Evolutionary conservation across 345 rosid genomes (phyloP), one percentile per base, ranked within the genome.

Genomic region (Syzygium oleosum): DNA sequence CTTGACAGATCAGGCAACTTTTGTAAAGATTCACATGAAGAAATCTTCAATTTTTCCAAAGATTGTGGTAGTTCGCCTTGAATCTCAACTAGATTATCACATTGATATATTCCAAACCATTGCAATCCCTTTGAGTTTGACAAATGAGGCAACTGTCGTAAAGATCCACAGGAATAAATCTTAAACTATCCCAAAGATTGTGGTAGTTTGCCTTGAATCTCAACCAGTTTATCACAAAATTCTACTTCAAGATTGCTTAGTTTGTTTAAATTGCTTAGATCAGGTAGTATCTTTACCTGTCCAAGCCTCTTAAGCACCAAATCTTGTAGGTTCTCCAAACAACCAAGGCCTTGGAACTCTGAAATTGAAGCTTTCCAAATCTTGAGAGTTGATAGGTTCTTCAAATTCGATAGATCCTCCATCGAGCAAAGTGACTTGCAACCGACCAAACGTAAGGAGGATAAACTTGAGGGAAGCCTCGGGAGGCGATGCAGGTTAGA

Each of bases 291-390:
- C 16, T 2, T 14, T n/a, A 58, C 1, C 29, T 58, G 29, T 5
- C 2, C 6, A 5, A 58, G 0, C 3, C 2, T 0, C 0, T 0
- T 0, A 58, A 58, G 63, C 0, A 10, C 0, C 63, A 58, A 58
- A 2, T 58, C 1, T 11, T 3, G 63, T 58, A 58, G 63, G 3
- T 58, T 25, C 29, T 58, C 63, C 63, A 58, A 58, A 58, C 63
- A 25, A 58, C 29, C 63, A 58, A 58, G 29, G 63, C 63, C 63
- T 58, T 23, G 6, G 25, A 58, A 23, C 63, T 58, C 3, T 58
- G 29, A 13, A 58, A 23, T 5, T 58, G 7, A 3, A 58, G 29
- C 11, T 0, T 0, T 0, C n/a, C 0, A 0, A 58, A 58, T 25
- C 1, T 0, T 0, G 14, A 58, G 63, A 58, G 7, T 10, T 5